Base-by-base conservation (phyloP, 2,329 filamentous ascomycete species). In the Plenodomus lindquistii region DNA sequence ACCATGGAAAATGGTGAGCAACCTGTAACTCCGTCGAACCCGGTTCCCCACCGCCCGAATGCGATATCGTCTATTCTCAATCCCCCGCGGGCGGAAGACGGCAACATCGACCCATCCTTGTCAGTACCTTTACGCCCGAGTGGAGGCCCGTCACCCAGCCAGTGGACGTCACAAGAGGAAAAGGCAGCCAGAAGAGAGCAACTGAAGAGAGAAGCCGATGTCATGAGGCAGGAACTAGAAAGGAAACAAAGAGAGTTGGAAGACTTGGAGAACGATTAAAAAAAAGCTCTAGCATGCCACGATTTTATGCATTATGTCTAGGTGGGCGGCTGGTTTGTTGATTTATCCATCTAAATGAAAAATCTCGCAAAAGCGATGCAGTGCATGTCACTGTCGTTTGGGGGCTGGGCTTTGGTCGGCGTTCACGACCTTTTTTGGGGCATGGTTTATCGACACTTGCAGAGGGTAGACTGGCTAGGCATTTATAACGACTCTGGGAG, bases 21-120 rank as follows among this genome's bases (percentile, higher is more conserved):
- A 2, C 45, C 52, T 7, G 42, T 57, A 1, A 47, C 49, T 37
- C 38, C 65, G 15, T 43, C 44, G 9, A 59, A 60, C 17, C 57
- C 66, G 7, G 53, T 59, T 18, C 65, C 66, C 1, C 66, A 69
- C 46, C 66, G 68, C 29, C 62, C 63, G 16, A 69, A 67, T 38
- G 60, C 63, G 6, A 70, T 71, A 18, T 70, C 67, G 1, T 70
- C 67, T 0, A 67, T 71, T 8, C 39, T 71, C 7, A 71, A 71
- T 27, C 68, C 62, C 7, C 47, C 64, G 0, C 55, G 55, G 18
- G 41, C 56, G 2, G 64, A 62, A 17, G 63, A 69, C 21, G 37
- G 44, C 4, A 68, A 70, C 21, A 71, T 71, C 37, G 68, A 71
- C 35, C 68, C 68, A 0, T 62, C 63, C 9, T 52, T 71, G 13